These are phyloP conservation scores for Pyrenochaeta sp. DNA, from an alignment of 2,329 filamentous ascomycete species.

Conservation along the genomic window DNA sequence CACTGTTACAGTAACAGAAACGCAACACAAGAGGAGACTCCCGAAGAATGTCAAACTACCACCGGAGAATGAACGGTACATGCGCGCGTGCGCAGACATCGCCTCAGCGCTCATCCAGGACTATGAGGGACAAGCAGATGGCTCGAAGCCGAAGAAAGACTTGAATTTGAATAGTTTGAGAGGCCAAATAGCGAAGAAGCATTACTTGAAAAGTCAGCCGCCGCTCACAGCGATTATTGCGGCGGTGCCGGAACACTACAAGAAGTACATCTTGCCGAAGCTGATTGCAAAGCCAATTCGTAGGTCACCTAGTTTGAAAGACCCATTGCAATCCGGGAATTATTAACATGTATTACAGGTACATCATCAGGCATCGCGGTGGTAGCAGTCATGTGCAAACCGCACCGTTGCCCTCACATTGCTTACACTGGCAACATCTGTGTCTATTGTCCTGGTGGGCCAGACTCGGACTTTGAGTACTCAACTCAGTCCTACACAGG, in stretches of 20 bases:
- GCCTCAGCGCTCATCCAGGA: conserved; percentile 94
- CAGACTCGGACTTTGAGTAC: conserved; percentile 98
- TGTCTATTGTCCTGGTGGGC: conserved; percentile 96
- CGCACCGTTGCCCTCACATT: conserved; percentile 96
- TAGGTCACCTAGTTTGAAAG: conserved; percentile 53
- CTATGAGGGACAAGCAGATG: conserved; percentile 81
- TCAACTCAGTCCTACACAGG: conserved; percentile 99
- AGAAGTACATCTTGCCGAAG: conserved; percentile 97
- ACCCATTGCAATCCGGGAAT: neutral
- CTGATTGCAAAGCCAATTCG: conserved; percentile 96
- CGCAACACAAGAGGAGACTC: conserved; percentile 58
- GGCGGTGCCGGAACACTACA: conserved; percentile 98
- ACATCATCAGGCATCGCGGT: conserved; percentile 97
- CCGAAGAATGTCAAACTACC: conserved; percentile 79
- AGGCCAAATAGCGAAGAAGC: conserved; percentile 89
- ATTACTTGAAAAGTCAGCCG: conserved; percentile 85
- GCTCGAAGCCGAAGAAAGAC: conserved; percentile 77
- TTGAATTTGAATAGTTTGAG: conserved; percentile 92
- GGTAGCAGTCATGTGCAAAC: conserved; percentile 99
- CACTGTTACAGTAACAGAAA: conserved; percentile 67
- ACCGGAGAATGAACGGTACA: conserved; percentile 92
- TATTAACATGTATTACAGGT: conserved; percentile 57
- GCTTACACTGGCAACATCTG: conserved; percentile 99
- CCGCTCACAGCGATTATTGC: conserved; percentile 97
- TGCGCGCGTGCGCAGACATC: conserved; percentile 94